Evolutionary conservation across 768 basidiomycete species (phyloP), one percentile per base, ranked within the genome.

Genomic region (Lentinula detonsa): DNA sequence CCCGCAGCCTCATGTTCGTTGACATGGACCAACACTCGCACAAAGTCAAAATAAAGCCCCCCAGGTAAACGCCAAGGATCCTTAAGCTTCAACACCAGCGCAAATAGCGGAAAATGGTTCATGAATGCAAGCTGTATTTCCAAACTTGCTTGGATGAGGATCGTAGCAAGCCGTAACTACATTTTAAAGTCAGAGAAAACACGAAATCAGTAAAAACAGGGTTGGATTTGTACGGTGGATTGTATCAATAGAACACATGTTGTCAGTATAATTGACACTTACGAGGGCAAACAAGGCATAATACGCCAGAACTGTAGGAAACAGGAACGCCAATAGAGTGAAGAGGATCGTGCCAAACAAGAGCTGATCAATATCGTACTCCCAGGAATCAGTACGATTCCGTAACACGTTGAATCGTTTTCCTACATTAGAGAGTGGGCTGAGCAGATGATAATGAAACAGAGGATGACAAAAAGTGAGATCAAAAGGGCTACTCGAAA

Each of bases 101-200:
- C 89, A 70, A 98, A 98, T 2, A 98, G 75, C 1, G 96, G 95
- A 64, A 97, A 97, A 64, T 93, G 88, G 63, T 97, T 95, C 79
- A 98, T 83, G 64, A 94, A 86, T 0, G 85, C 87, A 23, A 95
- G 75, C 2, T 81, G 72, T 0, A 83, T 84, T 65, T 90, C 86
- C 34, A 94, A 72, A 7, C 70, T 69, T 0, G 86, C 87, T 65
- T 92, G 85, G 2, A 85, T 62, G 1, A 82, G 64, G 10, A 93
- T 80, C 5, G 85, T 77, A 2, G 70, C 76, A 0, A 88, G 67
- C 1, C 82, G 81, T 39, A 82, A 74, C 86, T 90, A 33, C 9
- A 56, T 40, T 16, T 13, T 16, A 4, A 18, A 18, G 35, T 6
- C 11, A 33, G 5, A 28, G 15, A 8, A 40, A 37, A 18, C 10